Conservation (phyloP, 495 filamentous ascomycete genomes). For the Trichoderma virens region DNA sequence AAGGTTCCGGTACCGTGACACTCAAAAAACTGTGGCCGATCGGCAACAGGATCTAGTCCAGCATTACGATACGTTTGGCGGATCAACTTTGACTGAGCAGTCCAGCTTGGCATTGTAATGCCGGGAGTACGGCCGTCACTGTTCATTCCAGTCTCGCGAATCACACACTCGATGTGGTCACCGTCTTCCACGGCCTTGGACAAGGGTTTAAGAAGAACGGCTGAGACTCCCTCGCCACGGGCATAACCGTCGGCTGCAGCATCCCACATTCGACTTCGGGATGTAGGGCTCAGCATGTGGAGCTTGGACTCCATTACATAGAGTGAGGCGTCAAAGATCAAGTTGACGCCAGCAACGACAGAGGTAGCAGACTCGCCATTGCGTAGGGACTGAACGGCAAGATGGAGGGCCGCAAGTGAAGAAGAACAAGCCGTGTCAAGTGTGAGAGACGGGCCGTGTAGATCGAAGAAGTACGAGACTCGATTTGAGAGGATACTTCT, state of each 20-base stretch:
- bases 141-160: slow-evolving; percentile 41
- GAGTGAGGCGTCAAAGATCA: not conserved
- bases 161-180: slow-evolving; percentile 44
- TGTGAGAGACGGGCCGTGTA: slow-evolving; percentile 31
- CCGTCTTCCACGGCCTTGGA: slow-evolving; percentile 36
- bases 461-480: slow-evolving; percentile 35
- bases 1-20: not conserved
- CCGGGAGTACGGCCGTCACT: slow-evolving; percentile 32
- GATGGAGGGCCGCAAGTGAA: slow-evolving; percentile 40
- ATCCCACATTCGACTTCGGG: slow-evolving; percentile 13
- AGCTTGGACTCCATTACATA: not conserved
- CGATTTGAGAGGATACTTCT: slow-evolving; percentile 33
- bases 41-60: slow-evolving; percentile 30
- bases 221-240: slow-evolving; percentile 25
- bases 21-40: too few relatives aligned
- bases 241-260: slow-evolving; percentile 28
- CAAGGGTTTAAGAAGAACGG: slow-evolving; percentile 39
- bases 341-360: slow-evolving; percentile 5
- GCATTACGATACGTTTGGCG: slow-evolving; percentile 32
- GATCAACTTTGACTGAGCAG: slow-evolving; percentile 42
- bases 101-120: slow-evolving; percentile 37
- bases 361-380: slow-evolving; percentile 34
- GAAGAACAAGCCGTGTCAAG: slow-evolving; percentile 44
- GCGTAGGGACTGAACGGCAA: slow-evolving; percentile 39
- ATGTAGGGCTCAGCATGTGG: not conserved